Base-by-base conservation (phyloP, 2,329 filamentous ascomycete species). In the Fusarium caatingaense region DNA sequence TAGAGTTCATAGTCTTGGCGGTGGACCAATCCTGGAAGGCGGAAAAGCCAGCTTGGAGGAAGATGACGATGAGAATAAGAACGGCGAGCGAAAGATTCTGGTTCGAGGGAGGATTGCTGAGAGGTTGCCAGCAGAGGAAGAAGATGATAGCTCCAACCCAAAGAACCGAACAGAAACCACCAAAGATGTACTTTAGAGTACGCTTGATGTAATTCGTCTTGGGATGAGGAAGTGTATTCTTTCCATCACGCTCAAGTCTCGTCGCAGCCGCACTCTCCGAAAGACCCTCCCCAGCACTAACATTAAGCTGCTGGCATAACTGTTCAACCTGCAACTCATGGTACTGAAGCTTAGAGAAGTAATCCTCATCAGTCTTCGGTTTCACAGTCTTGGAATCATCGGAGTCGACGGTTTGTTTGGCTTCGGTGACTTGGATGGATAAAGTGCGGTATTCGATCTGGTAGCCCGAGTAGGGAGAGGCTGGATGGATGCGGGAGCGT, bases 11-110 rank as follows among this genome's bases (percentile, higher is more conserved):
- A 0, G 81, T 83, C 46, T 80, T 78, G 20, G 77, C 76, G 3
- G 82, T 84, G 1, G 82, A 84, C 81, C 82, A 85, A 57, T 85
- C 83, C 71, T 84, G 81, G 48, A 84, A 85, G 8, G 80, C 82
- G 0, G 80, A 82, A 69, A 85, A 85, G 30, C 75, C 74, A 34
- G 83, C 83, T 60, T 85, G 83, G 1, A 84, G 79, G 30, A 82
- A 71, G 58, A 85, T 84, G 64, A 85, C 83, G 46, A 85, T 81
- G 69, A 85, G 71, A 37, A 85, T 79, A 2, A 85, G 78, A 49
- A 85, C 80, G 7, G 83, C 82, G 10, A 85, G 78, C 16, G 81
- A 81, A 3, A 85, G 78, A 67, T 84, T 85, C 27, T 80, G 80
- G 3, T 74, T 57, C 4, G 81, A 81, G 0, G 83, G 83, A 0